Base-by-base conservation (phyloP, 305 asterid genomes). In the Fraxinus baroniana region DNA sequence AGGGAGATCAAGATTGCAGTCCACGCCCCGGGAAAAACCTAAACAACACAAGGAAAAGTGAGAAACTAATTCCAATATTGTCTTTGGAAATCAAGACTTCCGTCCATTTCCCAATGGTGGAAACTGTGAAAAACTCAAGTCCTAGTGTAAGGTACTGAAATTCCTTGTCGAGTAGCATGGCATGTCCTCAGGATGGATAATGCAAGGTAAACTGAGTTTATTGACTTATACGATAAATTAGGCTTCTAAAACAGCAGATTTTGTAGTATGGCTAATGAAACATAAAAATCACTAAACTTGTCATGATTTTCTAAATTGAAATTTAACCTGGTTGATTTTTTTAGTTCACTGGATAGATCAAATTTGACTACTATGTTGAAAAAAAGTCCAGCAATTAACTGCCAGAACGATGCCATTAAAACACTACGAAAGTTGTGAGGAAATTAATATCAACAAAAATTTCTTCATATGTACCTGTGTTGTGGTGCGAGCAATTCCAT, bases 21-120 rank as follows among this genome's bases (percentile, higher is more conserved):
- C 99, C 99, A 96, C n/a, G 98, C 99, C 76, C 94, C 99, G 0
- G 99, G 97, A 84, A 85, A 96, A 79, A 96, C 99, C 99, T 96
- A 80, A 77, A 78, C 41, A 73, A 9, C 83, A 71, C 2, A 8
- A n/a, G 8, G 32, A 62, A 62, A 62, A 8, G 33, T 62, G 68
- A 18, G 72, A 8, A 22, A 20, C 9, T 1, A 62, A 62, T 62
- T 22, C 17, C 15, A 62, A 62, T 62, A 22, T 22, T 62, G 71
- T 22, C 5, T 3, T 22, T 15, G 32, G 32, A 62, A 22, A 62
- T 62, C 71, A 62, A 62, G 72, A 62, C 26, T 62, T 62, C 33
- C 17, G 33, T 8, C 17, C 33, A 62, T 62, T 4, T 24, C 72
- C 33, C 5, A 8, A 57, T 57, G 66, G 66, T 55, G 22, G 26